These are phyloP conservation scores for Trametes cingulata DNA, from an alignment of 768 basidiomycete genomes.

Conservation along the genomic window DNA sequence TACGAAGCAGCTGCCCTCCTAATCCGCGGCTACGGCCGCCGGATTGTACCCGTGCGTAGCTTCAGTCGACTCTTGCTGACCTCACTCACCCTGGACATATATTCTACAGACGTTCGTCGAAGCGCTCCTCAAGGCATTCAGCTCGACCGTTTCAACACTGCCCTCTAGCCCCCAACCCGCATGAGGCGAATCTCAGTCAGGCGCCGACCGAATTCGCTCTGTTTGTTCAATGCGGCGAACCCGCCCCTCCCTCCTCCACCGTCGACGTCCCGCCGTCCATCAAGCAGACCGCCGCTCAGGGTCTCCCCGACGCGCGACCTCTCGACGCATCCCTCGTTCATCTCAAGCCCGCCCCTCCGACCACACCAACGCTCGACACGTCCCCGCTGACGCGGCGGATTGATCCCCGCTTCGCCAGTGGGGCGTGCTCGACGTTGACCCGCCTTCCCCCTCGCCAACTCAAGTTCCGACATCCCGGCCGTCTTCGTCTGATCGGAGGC, in stretches of 20 bases:
- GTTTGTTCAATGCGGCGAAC: not conserved
- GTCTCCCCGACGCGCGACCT: not conserved
- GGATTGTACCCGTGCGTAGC: no score
- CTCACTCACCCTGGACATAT: no score
- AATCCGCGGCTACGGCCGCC: no score
- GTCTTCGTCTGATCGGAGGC: conserved; percentile 1
- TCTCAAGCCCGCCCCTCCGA: not conserved
- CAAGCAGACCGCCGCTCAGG: not conserved
- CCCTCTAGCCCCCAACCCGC: not conserved
- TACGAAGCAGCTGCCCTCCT: not conserved
- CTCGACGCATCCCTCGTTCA: not conserved
- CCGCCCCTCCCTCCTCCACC: not conserved
- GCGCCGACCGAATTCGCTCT: not conserved
- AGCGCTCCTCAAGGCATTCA: no score
- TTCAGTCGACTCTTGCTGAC: no score
- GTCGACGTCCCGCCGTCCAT: not conserved
- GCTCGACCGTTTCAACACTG: no score
- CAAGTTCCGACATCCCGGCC: not conserved
- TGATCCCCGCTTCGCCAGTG: not conserved
- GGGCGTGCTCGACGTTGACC: not conserved
- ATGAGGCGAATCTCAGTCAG: not conserved
- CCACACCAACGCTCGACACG: not conserved
- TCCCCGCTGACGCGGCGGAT: not conserved
- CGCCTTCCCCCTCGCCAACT: not conserved
- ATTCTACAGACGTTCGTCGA: no score